These are phyloP conservation scores for Gossypium davidsonii DNA, from an alignment of 441 rosid species.

Conservation along the genomic window DNA sequence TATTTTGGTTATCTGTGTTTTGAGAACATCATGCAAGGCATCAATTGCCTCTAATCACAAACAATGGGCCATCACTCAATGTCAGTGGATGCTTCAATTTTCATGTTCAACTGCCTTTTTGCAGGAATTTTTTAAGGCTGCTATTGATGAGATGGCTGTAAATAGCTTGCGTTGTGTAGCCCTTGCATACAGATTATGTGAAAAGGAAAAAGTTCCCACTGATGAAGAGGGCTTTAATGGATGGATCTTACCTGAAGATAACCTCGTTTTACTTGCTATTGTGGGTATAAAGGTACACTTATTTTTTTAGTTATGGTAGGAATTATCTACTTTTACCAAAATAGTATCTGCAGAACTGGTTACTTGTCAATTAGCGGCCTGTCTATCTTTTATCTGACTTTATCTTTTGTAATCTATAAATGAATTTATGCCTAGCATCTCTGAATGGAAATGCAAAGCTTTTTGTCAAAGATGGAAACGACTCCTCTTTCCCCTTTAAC, in stretches of 20 bases:
- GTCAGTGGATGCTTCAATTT: neutral
- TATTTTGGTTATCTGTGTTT: neutral
- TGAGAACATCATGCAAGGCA: neutral
- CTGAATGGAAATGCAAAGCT: neutral
- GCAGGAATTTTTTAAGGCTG: slow-evolving; percentile 66
- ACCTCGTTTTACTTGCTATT: slow-evolving; percentile 41
- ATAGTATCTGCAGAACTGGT: neutral
- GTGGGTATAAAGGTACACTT: slow-evolving; percentile 68
- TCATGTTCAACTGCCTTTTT: slow-evolving; percentile 2
- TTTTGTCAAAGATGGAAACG: neutral
- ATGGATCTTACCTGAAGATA: slow-evolving; percentile 79
- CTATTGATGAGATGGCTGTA: slow-evolving; percentile 86
- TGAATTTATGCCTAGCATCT: neutral
- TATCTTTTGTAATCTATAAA: neutral
- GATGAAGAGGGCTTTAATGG: slow-evolving; percentile 55
- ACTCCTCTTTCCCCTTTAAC: neutral
- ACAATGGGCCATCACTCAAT: neutral
- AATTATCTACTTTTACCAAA: neutral
- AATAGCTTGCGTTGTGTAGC: slow-evolving; percentile 91
- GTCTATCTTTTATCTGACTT: neutral
- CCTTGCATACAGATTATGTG: slow-evolving; percentile 70
- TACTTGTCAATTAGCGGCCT: neutral
- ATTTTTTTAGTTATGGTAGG: neutral
- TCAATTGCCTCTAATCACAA: neutral
- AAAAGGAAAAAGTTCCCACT: slow-evolving; percentile 52